Conservation (phyloP, 371 early-diverging fungal genomes). For the Syncephalastrum contaminatum region DNA sequence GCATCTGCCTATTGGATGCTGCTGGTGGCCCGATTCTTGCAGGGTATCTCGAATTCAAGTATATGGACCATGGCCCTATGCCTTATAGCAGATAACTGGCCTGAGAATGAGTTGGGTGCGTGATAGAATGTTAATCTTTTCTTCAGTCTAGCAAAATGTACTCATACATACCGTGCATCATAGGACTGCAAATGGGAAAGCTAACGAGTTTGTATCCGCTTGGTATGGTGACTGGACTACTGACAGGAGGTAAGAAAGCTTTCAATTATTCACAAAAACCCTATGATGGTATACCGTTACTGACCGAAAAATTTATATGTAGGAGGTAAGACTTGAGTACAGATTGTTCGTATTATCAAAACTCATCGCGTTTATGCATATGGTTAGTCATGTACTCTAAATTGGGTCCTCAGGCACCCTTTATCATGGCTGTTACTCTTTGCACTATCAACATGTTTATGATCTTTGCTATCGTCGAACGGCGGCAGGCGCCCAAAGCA, state of each 20-base stretch:
- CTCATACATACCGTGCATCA: too few species aligned
- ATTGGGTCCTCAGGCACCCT: slow-evolving; percentile 66
- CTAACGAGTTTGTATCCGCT: slow-evolving; percentile 60
- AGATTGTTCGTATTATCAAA: too few species aligned
- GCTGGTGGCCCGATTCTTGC: slow-evolving; percentile 61
- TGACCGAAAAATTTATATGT: too few species aligned
- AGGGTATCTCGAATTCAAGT: slow-evolving; percentile 63
- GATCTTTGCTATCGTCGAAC: slow-evolving; percentile 51
- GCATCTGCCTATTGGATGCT: slow-evolving; percentile 56
- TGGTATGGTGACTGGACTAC: slow-evolving; percentile 65
- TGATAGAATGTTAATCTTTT: too few species aligned
- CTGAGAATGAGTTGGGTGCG: slow-evolving; percentile 51
- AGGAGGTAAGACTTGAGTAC: too few species aligned
- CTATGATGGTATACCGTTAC: too few species aligned
- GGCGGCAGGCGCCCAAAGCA: slow-evolving; percentile 37
- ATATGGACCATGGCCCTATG: slow-evolving; percentile 66
- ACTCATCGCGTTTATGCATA: too few species aligned
- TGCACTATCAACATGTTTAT: slow-evolving; percentile 55
- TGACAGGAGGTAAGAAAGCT: slow-evolving; percentile 52
- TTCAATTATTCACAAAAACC: too few species aligned
- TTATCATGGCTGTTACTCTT: slow-evolving; percentile 67
- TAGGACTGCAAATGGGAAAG: slow-evolving; percentile 60
- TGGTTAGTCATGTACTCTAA: slow-evolving; percentile 53
- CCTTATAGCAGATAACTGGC: slow-evolving; percentile 63
- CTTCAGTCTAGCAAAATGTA: too few species aligned